Conservation (phyloP, 495 filamentous ascomycete genomes). For the Penicillium pancosmium region DNA sequence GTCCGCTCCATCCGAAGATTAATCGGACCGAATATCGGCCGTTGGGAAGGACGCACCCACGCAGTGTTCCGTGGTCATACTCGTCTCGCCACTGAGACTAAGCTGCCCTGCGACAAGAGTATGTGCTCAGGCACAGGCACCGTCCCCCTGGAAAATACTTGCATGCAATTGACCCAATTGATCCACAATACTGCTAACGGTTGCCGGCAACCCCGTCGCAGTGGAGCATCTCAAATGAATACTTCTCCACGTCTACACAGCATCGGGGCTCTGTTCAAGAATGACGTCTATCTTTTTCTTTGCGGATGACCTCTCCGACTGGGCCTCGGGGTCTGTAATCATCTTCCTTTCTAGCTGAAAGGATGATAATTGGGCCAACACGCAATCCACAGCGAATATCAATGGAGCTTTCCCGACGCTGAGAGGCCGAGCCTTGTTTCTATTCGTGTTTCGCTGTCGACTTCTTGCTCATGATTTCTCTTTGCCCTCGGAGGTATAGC, state of each 20-base stretch:
- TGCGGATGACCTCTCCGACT: constrained; percentile 25
- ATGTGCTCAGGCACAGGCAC: too few relatives aligned
- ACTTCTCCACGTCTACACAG: constrained; percentile 19
- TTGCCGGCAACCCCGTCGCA: constrained; percentile 1
- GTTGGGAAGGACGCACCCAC: neutral
- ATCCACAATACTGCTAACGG: constrained; percentile 7
- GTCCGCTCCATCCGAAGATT: constrained; percentile 14
- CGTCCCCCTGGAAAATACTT: neutral
- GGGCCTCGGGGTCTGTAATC: constrained; percentile 18
- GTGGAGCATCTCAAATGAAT: constrained; percentile 16
- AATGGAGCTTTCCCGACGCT: constrained; percentile 1
- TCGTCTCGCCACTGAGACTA: constrained; percentile 10
- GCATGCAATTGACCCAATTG: neutral
- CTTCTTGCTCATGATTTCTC: neutral
- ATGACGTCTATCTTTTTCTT: constrained; percentile 25
- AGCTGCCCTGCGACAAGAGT: neutral
- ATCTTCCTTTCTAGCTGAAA: constrained; percentile 9
- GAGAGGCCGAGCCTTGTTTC: constrained; percentile 10
- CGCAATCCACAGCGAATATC: constrained; percentile 14
- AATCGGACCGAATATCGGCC: neutral
- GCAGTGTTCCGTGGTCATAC: constrained; percentile 11
- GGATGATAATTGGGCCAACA: too few relatives aligned
- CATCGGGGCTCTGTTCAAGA: constrained; percentile 15
- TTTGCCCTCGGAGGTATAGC: constrained; percentile 14
- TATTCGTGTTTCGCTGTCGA: constrained; percentile 11